phyloP scores from a whole-genome alignment of 805 yeast genomes.

The Wickerhamomyces pijperi region DNA sequence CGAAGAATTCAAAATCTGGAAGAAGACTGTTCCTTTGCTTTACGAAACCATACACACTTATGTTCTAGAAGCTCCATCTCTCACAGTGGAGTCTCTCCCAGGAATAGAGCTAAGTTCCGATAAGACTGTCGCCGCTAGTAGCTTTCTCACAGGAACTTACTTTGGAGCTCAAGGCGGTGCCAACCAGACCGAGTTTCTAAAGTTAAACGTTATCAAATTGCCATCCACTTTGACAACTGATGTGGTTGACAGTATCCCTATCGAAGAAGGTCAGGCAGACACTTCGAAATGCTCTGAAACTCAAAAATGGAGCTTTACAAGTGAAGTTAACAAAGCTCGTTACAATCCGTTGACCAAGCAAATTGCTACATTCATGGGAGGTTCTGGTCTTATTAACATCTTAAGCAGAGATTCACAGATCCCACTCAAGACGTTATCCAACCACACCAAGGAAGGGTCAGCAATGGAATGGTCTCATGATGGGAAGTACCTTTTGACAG shows the following conservation, averaged over 20 bases:
- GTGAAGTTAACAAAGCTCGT: slow-evolving; percentile 54
- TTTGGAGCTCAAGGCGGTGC: background rate
- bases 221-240: slow-evolving; percentile 37
- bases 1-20: slow-evolving; percentile 77
- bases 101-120: slow-evolving; percentile 13
- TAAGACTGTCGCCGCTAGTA: slow-evolving; percentile 23
- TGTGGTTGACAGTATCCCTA: slow-evolving; percentile 12
- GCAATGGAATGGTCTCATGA: slow-evolving; percentile 57
- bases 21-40: slow-evolving; percentile 68
- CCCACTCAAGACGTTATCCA: slow-evolving; percentile 18
- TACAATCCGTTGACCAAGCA: slow-evolving; percentile 23
- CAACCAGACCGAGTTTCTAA: slow-evolving; percentile 28
- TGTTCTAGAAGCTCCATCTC: slow-evolving; percentile 45
- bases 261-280: slow-evolving; percentile 20
- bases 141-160: slow-evolving; percentile 39
- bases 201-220: slow-evolving; percentile 24
- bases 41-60: slow-evolving; percentile 58
- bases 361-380: slow-evolving; percentile 12
- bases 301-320: slow-evolving; percentile 38
- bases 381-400: slow-evolving; percentile 36
- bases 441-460: slow-evolving; percentile 56
- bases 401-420: slow-evolving; percentile 22
- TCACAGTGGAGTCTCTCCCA: slow-evolving; percentile 49
- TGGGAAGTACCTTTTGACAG: slow-evolving; percentile 42
- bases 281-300: slow-evolving; percentile 27